Evolutionary conservation across 192 early-diverging fungal species (phyloP), one percentile per base, ranked within the genome.

Genomic region (Blastocladiella britannica): DNA sequence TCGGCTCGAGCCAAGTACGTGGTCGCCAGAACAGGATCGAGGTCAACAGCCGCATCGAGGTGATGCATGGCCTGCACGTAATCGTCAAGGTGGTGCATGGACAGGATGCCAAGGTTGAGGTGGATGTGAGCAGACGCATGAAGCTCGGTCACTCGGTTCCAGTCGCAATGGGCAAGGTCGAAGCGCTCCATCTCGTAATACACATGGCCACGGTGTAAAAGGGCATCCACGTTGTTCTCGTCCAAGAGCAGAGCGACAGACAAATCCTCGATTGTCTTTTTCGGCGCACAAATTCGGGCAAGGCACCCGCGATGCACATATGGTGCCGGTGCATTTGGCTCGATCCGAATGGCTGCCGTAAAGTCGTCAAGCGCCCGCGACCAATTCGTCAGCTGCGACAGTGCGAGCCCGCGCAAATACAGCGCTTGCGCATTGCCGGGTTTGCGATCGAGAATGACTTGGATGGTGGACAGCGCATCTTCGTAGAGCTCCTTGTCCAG

Each of bases 221-320:
- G 74, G 4, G 72, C 69, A 8, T 74, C 69, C 7, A 56, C 29
- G 53, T 65, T 72, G 7, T 61, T 58, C 47, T 70, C 67, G 54
- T 78, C 72, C 25, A 78, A 56, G 22, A 78, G 58, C 5, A 78
- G 55, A 4, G 66, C 64, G 4, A 78, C 52, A 26, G 68, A 70
- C 9, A 73, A 66, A 55, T 78, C 71, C 37, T 78, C 68, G 54
- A 78, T 72, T 5, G 76, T 72, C 43, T 63, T 63, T 25, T 54
- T 24, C 18, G 63, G 62, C 37, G 74, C 68, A 18, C 69, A 53
- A 15, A 69, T 67, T 9, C 72, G 58, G 12, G 75, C 47, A 7
- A 78, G 61, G 54, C 70, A 72, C 4, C 69, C 76, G 5, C 76
- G 54, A 52, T 72, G 68, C 57, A 70, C 71, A 57, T 64, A 78